Evolutionary conservation across 2,329 filamentous ascomycete genomes (phyloP).

Genomic region (Thielaviopsis musarum): DNA sequence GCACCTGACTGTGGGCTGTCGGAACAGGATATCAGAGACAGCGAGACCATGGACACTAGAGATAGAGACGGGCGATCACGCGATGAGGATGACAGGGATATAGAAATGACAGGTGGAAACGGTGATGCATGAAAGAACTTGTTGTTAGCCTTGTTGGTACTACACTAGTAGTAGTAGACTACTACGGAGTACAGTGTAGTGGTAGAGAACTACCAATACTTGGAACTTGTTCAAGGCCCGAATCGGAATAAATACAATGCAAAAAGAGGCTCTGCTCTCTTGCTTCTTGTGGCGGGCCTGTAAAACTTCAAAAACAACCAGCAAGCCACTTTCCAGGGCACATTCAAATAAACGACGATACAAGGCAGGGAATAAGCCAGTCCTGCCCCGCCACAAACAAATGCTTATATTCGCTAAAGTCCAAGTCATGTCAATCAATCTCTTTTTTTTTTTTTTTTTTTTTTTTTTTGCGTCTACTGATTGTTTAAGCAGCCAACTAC

Average conservation of each 20-base stretch:
- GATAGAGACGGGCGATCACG: background rate
- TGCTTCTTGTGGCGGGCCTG: background rate
- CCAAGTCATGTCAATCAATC: too few species aligned
- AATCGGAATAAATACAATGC: background rate
- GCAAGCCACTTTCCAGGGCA: background rate
- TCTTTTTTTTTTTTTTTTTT: too few species aligned
- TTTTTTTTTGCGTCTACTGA: too few species aligned
- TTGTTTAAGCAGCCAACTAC: too few species aligned
- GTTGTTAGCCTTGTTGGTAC: background rate
- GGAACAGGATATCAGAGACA: constrained; percentile 11
- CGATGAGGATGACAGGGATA: constrained; percentile 3
- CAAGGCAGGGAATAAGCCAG: background rate
- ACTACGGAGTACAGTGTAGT: too few species aligned
- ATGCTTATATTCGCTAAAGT: too few species aligned
- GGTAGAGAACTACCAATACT: too few species aligned
- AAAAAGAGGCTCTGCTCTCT: constrained; percentile 1
- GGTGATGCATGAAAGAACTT: background rate
- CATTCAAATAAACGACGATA: background rate
- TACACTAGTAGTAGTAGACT: background rate
- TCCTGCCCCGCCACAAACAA: background rate
- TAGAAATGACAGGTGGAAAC: constrained; percentile 8
- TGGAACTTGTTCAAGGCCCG: background rate
- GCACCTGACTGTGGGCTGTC: constrained; percentile 8
- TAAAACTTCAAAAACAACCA: background rate
- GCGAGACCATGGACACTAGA: background rate